These are phyloP conservation scores for Kwoniella europaea DNA, from an alignment of 768 basidiomycete species.

Conservation along the genomic window DNA sequence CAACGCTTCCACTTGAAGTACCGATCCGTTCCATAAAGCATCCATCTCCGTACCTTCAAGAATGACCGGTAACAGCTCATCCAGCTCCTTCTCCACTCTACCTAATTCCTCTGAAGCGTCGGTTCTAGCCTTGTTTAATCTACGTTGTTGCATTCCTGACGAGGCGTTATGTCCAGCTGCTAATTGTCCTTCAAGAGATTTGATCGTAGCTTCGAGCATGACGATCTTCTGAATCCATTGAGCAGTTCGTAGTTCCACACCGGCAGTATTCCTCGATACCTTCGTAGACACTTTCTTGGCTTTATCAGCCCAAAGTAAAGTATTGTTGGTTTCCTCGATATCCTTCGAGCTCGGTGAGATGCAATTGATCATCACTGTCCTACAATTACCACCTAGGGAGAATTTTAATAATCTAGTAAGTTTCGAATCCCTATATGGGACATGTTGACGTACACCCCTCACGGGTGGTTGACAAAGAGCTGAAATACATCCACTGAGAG, in stretches of 20 bases:
- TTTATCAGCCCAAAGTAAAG: constrained; percentile 93
- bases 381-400: constrained; percentile 97
- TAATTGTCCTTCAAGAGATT: constrained; percentile 69
- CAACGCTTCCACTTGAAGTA: constrained; percentile 32
- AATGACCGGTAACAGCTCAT: constrained; percentile 28
- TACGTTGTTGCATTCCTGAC: constrained; percentile 30
- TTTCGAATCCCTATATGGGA: constrained; percentile 98
- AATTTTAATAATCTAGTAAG: constrained; percentile 96
- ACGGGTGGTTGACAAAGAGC: constrained; percentile 83
- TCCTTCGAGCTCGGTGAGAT: constrained; percentile 92
- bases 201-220: constrained; percentile 82
- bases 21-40: constrained; percentile 38
- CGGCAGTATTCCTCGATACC: constrained; percentile 91
- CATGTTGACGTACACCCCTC: constrained; percentile 75
- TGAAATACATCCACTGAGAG: constrained; percentile 97
- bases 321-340: constrained; percentile 99
- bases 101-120: constrained; percentile 27
- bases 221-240: constrained; percentile 89
- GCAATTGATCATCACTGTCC: constrained; percentile 99
- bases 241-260: constrained; percentile 91
- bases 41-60: constrained; percentile 33
- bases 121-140: constrained; percentile 19
- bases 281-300: constrained; percentile 99
- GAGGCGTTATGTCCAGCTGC: constrained; percentile 26
- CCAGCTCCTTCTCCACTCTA: constrained; percentile 30